Percentiles rank a stretch among this genome's conserved stretches.
These are phyloP conservation scores for Chlorella sp. DNA, from an alignment of 139 green algal species.

Conservation along the genomic window DNA sequence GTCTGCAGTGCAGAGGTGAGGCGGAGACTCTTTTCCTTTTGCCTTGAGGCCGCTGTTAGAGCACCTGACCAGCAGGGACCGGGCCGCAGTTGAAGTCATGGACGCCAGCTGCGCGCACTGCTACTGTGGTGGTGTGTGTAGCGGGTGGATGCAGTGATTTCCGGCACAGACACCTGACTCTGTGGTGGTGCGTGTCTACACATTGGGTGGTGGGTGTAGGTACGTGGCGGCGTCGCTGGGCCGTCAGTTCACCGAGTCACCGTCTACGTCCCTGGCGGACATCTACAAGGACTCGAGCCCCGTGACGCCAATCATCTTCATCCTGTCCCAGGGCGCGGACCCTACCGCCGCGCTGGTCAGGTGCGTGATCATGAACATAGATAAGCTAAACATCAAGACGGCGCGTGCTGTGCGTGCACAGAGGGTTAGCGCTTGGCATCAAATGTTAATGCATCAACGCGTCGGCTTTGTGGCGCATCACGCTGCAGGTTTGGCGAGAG, in stretches of 20 bases:
- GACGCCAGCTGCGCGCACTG: too few species aligned
- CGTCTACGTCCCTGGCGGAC: conserved; percentile 49
- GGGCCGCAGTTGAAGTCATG: too few species aligned
- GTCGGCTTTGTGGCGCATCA: too few species aligned
- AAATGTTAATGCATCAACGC: too few species aligned
- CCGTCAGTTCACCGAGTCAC: conserved; percentile 46
- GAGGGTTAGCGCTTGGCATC: not conserved
- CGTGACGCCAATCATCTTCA: conserved; percentile 67
- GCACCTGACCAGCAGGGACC: too few species aligned
- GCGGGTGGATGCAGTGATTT: too few species aligned
- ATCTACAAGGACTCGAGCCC: conserved; percentile 60
- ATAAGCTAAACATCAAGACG: too few species aligned
- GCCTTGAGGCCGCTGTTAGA: too few species aligned
- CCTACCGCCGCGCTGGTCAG: conserved; percentile 56
- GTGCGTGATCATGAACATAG: too few species aligned
- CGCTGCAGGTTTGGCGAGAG: conserved; percentile 48
- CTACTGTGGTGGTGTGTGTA: too few species aligned
- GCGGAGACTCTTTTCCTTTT: too few species aligned
- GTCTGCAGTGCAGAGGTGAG: conserved; percentile 18
- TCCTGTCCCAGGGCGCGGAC: conserved; percentile 67
- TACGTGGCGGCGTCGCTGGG: conserved; percentile 45
- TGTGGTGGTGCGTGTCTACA: not conserved
- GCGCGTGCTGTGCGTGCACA: not conserved
- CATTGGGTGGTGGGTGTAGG: conserved; percentile 4
- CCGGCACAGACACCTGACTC: too few species aligned